A percentile compares a stretch with the other conserved stretches of the same genome.
phyloP scores from a whole-genome alignment of 1,284 basidiomycete species.

The Heterobasidion occidentale region DNA sequence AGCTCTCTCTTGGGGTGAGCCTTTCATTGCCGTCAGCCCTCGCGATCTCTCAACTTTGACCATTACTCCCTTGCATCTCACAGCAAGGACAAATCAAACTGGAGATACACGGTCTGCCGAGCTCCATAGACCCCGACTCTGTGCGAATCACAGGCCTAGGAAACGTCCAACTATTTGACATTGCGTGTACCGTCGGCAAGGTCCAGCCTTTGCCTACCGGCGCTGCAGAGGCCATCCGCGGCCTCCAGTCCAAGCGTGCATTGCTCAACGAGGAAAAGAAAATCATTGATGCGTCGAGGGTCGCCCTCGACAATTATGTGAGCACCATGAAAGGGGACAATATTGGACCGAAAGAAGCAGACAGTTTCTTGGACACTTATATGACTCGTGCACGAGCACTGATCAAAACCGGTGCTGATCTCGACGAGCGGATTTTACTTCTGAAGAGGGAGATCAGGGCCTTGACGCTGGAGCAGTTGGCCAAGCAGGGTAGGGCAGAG shows the following conservation, averaged over 20 bases:
- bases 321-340: constrained; percentile 36
- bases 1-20: constrained; percentile 23
- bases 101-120: constrained; percentile 36
- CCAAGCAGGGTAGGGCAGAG: constrained; percentile 27
- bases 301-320: constrained; percentile 34
- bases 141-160: constrained; percentile 38
- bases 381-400: constrained; percentile 17
- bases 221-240: constrained; percentile 26
- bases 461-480: constrained; percentile 21
- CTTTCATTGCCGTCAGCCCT: neutral
- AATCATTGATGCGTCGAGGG: constrained; percentile 29
- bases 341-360: constrained; percentile 17
- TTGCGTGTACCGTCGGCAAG: constrained; percentile 31
- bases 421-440: constrained; percentile 33
- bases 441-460: constrained; percentile 32
- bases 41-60: too few species aligned
- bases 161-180: constrained; percentile 38
- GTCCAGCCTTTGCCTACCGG: constrained; percentile 10
- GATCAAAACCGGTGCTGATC: constrained; percentile 23
- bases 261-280: constrained; percentile 29
- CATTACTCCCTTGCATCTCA: neutral
- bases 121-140: constrained; percentile 38
- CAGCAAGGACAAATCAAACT: constrained; percentile 44
- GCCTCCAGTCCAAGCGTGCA: constrained; percentile 24
- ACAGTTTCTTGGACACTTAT: constrained; percentile 31